phyloP scores from a whole-genome alignment of 2,329 filamentous ascomycete genomes.

The Colletotrichum horii region DNA sequence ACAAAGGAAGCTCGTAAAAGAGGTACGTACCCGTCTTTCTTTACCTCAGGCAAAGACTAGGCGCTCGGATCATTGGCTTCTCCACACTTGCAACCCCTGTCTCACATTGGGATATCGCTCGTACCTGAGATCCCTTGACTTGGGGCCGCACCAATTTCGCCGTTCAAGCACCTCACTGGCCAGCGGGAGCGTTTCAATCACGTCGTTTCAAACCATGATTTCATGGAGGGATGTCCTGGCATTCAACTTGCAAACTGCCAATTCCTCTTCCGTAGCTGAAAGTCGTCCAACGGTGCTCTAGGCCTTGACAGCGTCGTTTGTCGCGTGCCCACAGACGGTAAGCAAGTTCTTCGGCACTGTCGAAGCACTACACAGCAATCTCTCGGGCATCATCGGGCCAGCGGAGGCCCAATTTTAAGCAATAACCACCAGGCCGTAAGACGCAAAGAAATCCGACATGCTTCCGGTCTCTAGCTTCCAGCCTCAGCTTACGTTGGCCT shows the following conservation, averaged over 20 bases:
- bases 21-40: not conserved
- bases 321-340: not conserved
- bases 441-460: not conserved
- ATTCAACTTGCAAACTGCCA: not conserved
- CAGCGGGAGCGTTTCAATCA: conserved; percentile 15
- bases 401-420: not conserved
- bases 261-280: not conserved
- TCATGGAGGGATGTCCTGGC: not conserved
- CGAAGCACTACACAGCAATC: not conserved
- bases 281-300: not conserved
- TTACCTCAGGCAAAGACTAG: not conserved
- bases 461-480: not conserved
- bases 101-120: conserved; percentile 5
- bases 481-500: not conserved
- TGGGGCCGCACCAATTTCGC: conserved; percentile 4
- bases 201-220: conserved; percentile 16
- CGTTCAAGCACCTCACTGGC: conserved; percentile 15
- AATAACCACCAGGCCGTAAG: not conserved
- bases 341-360: not conserved
- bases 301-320: not conserved
- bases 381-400: not conserved
- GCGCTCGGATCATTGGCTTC: not conserved
- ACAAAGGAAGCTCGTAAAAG: not conserved
- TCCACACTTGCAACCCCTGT: conserved; percentile 12
- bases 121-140: conserved; percentile 5